Base-by-base conservation (phyloP, 805 yeast species). In the Candida orba region DNA sequence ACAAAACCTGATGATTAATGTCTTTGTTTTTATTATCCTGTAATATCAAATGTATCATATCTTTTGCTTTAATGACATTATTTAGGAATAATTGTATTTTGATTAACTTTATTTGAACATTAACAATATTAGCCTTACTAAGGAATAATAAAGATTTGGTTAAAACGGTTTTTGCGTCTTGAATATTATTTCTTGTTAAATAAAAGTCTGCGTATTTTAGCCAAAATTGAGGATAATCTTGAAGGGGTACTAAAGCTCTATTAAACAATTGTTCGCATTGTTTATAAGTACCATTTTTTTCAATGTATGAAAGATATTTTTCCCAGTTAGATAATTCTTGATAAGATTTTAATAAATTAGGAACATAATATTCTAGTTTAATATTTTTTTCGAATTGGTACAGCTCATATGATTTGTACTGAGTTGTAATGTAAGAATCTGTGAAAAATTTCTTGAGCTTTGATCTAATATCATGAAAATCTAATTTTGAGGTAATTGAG, bases 311-410 rank as follows among this genome's bases (percentile, higher is more conserved):
- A 32, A 84, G 52, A 57, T 82, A 87, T 25, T 66, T 58, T 42
- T 71, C 75, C 79, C 95, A 83, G 10, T 64, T 66, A 17, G 71
- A 73, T 18, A 81, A 54, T 50, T 83, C 84, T 40, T 75, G 71
- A 50, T 37, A 46, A 3, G 67, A 56, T 37, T 44, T 52, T 10
- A 65, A 44, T 8, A 56, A 47, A 13, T 60, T 54, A 1, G 69
- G 66, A 24, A 62, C 63, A 50, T 57, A 73, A 48, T 63, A 72
- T 8, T 69, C 70, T 9, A 60, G 47, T 7, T 56, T 49, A 7
- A 78, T 51, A 2, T 58, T 54, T 45, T 67, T 67, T 47, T 81
- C 87, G 57, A 57, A 79, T 8, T 62, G 58, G 56, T 68, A 79
- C 12, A 76, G 42, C 45, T 75, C 76, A 57, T 63, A 76, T 1